A percentile compares a stretch with the other conserved stretches of the same genome.
Evolutionary conservation across 257 asterid genomes (phyloP).

Genomic region (Mentha longifolia): DNA sequence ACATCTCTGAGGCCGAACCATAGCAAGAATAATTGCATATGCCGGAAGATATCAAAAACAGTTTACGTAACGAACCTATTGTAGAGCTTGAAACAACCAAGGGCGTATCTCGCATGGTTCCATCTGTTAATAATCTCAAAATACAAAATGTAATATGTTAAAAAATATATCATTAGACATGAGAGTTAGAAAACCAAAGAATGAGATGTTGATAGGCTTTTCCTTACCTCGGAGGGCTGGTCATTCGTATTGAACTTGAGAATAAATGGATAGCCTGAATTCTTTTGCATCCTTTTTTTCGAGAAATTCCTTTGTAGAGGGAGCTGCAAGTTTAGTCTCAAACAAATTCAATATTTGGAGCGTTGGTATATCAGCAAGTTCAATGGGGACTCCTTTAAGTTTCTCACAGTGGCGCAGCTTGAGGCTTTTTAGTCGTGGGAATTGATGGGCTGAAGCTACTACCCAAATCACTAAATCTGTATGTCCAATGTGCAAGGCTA

Average conservation of each 20-base stretch:
- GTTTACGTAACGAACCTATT: too few relatives aligned
- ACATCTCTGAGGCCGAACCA: not conserved
- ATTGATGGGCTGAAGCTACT: not conserved
- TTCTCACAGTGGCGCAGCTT: not conserved
- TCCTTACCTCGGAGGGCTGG: not conserved
- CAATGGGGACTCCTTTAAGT: not conserved
- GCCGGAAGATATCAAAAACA: too few relatives aligned
- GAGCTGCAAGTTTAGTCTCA: not conserved
- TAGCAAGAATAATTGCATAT: too few relatives aligned
- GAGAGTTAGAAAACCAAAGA: not conserved
- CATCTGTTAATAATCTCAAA: not conserved
- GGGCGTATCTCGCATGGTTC: not conserved
- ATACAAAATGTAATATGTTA: too few relatives aligned
- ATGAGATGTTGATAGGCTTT: not conserved
- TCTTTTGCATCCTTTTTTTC: not conserved
- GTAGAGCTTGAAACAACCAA: not conserved
- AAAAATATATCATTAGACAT: too few relatives aligned
- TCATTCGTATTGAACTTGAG: too few relatives aligned
- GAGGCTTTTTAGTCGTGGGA: not conserved
- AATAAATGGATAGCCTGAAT: not conserved
- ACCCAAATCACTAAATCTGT: not conserved
- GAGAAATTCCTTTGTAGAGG: not conserved
- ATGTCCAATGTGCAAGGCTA: not conserved
- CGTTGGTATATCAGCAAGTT: not conserved
- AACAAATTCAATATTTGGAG: not conserved